Base-by-base conservation (phyloP, 2,329 filamentous ascomycete species). In the Sarocladium brachiariae region DNA sequence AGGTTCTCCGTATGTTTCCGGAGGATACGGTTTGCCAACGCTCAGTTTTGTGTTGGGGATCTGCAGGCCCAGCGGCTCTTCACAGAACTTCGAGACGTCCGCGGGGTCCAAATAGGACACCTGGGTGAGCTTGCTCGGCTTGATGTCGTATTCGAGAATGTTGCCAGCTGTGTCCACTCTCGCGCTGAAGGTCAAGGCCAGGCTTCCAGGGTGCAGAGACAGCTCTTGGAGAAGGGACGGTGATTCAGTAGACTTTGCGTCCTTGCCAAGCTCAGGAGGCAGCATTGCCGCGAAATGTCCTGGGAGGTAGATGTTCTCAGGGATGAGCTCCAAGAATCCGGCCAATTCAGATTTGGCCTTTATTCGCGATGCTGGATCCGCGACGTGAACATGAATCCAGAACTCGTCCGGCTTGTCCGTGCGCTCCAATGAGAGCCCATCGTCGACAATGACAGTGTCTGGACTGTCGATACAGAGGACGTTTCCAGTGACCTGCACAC, bases 361-460 rank as follows among this genome's bases (percentile, higher is more conserved):
- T 55, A 93, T 80, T 52, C 80, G 78, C 4, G 88, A 87, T 2
- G 85, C 84, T 8, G 87, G 87, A 59, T 93, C 89, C 13, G 89
- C 88, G 37, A 87, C 77, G 63, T 93, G 88, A 27, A 89, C 68
- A 60, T 90, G 87, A 25, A 92, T 71, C 88, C 88, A 93, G 59
- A 79, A 81, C 56, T 86, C 74, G 48, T 73, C 62, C 18, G 73
- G 54, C 16, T 65, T 69, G 3, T 71, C 66, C 1, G 83, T 77
- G 41, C 66, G 63, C 60, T 89, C 83, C 7, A 93, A 61, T 1
- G 87, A 92, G 8, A 95, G 68, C 1, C 84, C 88, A 61, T 95
- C 88, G 57, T 95, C 88, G 52, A 93, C 86, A 57, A 92, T 82
- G 24, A 76, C 70, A 0, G 89, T 86, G 31, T 67, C 68, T 18